Evolutionary conservation across 345 rosid species (phyloP).

Genomic region (Euphorbia peplus): DNA sequence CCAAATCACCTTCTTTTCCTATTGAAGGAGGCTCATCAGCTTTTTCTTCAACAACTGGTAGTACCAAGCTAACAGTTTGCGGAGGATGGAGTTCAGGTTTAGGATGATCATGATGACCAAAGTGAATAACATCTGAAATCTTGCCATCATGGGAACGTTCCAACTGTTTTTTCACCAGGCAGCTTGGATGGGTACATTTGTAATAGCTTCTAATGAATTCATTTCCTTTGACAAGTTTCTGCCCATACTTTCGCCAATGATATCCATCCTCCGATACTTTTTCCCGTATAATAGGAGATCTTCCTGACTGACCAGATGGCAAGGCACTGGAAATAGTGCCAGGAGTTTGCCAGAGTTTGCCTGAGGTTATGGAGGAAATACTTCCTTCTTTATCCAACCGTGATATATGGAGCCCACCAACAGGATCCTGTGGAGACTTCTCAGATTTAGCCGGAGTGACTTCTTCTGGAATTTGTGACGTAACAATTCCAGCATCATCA

Average conservation of each 20-base stretch:
- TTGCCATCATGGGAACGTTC: constrained; percentile 70
- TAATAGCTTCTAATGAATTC: constrained; percentile 91
- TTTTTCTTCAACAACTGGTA: constrained; percentile 50
- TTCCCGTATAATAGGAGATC: constrained; percentile 56
- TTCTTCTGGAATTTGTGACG: constrained; percentile 31
- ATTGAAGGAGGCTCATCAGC: constrained; percentile 32
- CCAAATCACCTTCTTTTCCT: constrained; percentile 46
- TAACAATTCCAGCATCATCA: constrained; percentile 13
- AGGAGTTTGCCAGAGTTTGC: constrained; percentile 32
- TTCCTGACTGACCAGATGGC: constrained; percentile 53
- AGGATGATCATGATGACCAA: constrained; percentile 82
- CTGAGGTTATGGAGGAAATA: constrained; percentile 27
- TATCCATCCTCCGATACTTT: constrained; percentile 79
- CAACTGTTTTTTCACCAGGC: constrained; percentile 85
- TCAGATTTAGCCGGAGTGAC: constrained; percentile 22
- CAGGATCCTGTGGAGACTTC: constrained; percentile 28
- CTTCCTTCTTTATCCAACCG: constrained; percentile 38
- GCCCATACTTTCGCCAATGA: constrained; percentile 94
- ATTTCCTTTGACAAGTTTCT: constrained; percentile 87
- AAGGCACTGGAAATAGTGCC: constrained; percentile 27
- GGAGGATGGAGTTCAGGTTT: constrained; percentile 45
- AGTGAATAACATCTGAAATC: constrained; percentile 55
- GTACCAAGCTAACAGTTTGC: constrained; percentile 36
- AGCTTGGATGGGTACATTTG: constrained; percentile 71
- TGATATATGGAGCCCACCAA: constrained; percentile 20